Evolutionary conservation across 768 basidiomycete genomes (phyloP).

Genomic region (Mycena kentingensis): DNA sequence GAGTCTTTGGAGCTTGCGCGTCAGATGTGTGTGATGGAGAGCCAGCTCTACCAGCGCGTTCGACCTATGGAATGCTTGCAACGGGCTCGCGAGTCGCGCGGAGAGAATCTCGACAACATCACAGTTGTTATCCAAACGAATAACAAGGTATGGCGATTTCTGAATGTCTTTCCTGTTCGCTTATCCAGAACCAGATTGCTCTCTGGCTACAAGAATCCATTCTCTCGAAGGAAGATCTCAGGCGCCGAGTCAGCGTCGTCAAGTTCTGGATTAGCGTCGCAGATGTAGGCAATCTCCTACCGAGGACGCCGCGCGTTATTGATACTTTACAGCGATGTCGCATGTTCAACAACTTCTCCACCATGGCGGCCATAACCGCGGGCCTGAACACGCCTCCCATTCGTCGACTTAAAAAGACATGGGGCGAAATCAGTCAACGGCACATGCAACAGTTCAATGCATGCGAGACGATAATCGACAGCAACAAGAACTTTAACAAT

Average conservation of each 20-base stretch:
- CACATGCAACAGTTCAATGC: slow-evolving; percentile 70
- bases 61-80: slow-evolving; percentile 88
- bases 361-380: slow-evolving; percentile 95
- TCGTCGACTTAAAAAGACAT: slow-evolving; percentile 88
- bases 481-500: slow-evolving; percentile 91
- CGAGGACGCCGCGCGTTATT: slow-evolving; percentile 5
- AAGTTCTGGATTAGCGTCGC: slow-evolving; percentile 92
- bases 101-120: slow-evolving; percentile 80
- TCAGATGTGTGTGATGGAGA: slow-evolving; percentile 92
- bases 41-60: slow-evolving; percentile 82
- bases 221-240: slow-evolving; percentile 78
- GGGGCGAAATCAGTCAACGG: slow-evolving; percentile 83
- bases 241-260: slow-evolving; percentile 75
- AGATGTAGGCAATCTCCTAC: slow-evolving; percentile 60
- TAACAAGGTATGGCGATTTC: slow-evolving; percentile 63
- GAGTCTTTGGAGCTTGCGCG: slow-evolving; percentile 89
- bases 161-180: background rate
- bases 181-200: slow-evolving; percentile 67
- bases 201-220: slow-evolving; percentile 90
- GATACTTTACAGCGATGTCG: slow-evolving; percentile 72
- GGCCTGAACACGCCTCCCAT: slow-evolving; percentile 94
- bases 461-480: slow-evolving; percentile 89
- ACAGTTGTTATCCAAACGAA: slow-evolving; percentile 84
- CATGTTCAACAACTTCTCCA: slow-evolving; percentile 88
- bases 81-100: slow-evolving; percentile 75